Conservation (phyloP, 2,329 filamentous ascomycete species). For the Dothistroma pini region DNA sequence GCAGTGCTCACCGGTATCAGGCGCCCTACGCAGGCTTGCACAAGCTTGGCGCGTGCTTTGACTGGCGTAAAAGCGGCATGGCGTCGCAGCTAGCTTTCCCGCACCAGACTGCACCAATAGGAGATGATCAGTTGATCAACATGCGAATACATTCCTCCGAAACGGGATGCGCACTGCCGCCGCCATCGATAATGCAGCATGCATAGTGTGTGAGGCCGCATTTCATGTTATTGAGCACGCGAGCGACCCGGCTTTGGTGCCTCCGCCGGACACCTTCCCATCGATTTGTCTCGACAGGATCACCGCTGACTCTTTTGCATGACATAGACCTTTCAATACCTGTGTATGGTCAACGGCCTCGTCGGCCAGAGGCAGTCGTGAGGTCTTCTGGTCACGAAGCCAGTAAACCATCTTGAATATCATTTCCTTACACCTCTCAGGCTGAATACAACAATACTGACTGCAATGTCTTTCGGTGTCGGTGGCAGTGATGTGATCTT, state of each 20-base stretch:
- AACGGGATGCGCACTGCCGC: constrained; percentile 8
- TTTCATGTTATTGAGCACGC: background rate
- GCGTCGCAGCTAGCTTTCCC: background rate
- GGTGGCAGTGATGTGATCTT: constrained; percentile 16
- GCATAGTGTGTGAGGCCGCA: constrained; percentile 6
- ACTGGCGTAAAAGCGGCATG: constrained; percentile 3
- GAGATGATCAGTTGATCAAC: constrained; percentile 5
- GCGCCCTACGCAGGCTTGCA: background rate
- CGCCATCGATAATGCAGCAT: constrained; percentile 9
- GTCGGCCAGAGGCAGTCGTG: constrained; percentile 2
- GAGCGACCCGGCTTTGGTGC: background rate
- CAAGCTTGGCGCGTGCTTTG: constrained; percentile 2
- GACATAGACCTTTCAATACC: background rate
- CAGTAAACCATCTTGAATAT: background rate
- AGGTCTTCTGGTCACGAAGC: background rate
- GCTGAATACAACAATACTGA: background rate
- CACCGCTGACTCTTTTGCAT: background rate
- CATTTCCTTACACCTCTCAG: background rate
- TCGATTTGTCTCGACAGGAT: background rate
- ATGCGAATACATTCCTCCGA: constrained; percentile 4
- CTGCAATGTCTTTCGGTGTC: constrained; percentile 9
- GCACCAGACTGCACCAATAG: constrained; percentile 9
- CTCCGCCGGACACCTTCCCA: background rate
- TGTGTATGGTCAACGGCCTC: background rate
- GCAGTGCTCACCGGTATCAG: background rate